phyloP scores from a whole-genome alignment of 331 rosid species.

The Quercus lobata region DNA sequence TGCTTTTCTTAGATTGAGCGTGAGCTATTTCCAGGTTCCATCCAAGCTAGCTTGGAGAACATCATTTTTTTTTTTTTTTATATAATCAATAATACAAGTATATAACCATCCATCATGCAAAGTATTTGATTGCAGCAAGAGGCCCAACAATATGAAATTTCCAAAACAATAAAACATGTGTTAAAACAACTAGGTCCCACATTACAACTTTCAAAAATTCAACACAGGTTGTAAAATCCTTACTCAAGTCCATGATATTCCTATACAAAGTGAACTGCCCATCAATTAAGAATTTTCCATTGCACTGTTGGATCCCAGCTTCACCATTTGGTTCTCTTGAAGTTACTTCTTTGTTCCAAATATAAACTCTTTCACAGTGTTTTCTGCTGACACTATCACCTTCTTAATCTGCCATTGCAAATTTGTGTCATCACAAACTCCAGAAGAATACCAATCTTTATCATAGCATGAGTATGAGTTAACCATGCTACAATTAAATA shows the following conservation, averaged over 20 bases:
- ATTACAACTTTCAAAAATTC: slow-evolving; percentile 8
- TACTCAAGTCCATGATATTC: slow-evolving; percentile 15
- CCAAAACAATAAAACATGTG: background rate
- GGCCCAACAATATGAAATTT: background rate
- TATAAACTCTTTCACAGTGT: slow-evolving; percentile 50
- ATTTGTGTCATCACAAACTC: slow-evolving; percentile 22
- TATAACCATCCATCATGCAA: background rate
- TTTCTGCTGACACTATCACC: slow-evolving; percentile 58
- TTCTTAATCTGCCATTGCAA: slow-evolving; percentile 60
- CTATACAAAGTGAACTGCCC: slow-evolving; percentile 18
- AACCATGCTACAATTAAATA: background rate
- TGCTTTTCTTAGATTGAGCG: background rate
- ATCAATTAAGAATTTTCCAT: slow-evolving; percentile 42
- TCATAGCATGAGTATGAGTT: background rate
- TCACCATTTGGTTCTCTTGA: slow-evolving; percentile 34
- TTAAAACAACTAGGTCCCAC: background rate
- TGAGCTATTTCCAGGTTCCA: too few species aligned
- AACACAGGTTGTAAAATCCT: slow-evolving; percentile 11
- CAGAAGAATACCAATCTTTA: background rate
- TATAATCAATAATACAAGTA: background rate
- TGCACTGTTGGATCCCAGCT: slow-evolving; percentile 27
- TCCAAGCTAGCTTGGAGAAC: background rate
- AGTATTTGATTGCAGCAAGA: background rate
- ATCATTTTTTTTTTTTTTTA: too few species aligned
- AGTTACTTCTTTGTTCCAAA: slow-evolving; percentile 54